Conservation (phyloP, 2,329 filamentous ascomycete genomes). For the Apiospora rasikravindrae region DNA sequence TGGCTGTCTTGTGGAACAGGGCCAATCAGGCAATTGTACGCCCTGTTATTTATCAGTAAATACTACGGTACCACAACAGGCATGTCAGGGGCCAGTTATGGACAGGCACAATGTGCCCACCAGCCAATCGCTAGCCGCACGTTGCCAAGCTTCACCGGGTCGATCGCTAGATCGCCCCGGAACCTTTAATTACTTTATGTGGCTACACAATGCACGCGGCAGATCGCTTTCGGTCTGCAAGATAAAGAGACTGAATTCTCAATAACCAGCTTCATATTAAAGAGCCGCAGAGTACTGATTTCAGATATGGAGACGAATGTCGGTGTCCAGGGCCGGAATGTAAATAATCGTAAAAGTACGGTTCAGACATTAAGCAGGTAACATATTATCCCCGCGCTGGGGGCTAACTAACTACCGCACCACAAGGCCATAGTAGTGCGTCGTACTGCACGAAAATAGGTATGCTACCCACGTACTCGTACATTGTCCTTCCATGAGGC, state of each 20-base stretch:
- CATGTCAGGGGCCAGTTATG: neutral
- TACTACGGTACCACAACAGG: slow-evolving; percentile 11
- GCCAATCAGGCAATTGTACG: slow-evolving; percentile 5
- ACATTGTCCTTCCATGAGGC: neutral
- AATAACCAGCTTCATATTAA: neutral
- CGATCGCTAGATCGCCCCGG: neutral
- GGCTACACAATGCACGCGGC: neutral
- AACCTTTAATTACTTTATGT: neutral
- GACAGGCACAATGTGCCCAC: neutral
- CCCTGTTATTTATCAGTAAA: neutral
- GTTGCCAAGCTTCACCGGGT: slow-evolving; percentile 11
- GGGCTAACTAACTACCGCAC: too few relatives aligned
- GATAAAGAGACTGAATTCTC: neutral
- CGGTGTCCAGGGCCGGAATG: neutral
- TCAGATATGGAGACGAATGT: neutral
- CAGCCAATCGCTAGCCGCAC: slow-evolving; percentile 1
- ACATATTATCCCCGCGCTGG: neutral
- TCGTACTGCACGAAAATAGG: neutral
- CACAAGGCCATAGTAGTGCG: neutral
- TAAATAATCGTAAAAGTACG: neutral
- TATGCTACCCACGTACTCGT: neutral
- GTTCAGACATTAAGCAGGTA: neutral
- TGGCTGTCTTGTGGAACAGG: slow-evolving; percentile 7
- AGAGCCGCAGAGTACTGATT: neutral
- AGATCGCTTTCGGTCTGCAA: neutral